Evolutionary conservation across 176 grass and related monocot species (phyloP).

Genomic region (Areca catechu): DNA sequence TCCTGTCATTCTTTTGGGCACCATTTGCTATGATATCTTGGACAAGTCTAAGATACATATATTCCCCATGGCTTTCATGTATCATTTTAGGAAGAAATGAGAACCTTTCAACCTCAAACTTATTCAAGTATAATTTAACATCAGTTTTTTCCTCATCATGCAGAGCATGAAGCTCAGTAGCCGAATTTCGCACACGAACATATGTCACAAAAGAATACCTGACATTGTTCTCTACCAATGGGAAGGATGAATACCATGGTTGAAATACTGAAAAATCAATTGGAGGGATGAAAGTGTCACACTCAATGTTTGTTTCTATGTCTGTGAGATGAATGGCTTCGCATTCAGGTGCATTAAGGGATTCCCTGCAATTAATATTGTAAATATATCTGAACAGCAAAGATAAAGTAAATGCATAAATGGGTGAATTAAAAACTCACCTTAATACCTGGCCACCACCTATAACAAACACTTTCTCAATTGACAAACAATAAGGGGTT

Average conservation of each 20-base stretch:
- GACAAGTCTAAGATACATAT: slow-evolving; percentile 69
- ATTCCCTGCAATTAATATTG: slow-evolving; percentile 40
- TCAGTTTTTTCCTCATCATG: slow-evolving; percentile 23
- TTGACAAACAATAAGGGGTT: slow-evolving; percentile 61
- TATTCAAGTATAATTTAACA: slow-evolving; percentile 26
- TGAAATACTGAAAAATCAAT: slow-evolving; percentile 57
- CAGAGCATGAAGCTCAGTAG: slow-evolving; percentile 24
- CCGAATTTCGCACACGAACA: slow-evolving; percentile 44
- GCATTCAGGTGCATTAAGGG: slow-evolving; percentile 60
- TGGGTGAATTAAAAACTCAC: slow-evolving; percentile 28
- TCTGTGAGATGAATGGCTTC: slow-evolving; percentile 78
- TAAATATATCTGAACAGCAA: not conserved
- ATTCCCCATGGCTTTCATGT: slow-evolving; percentile 66
- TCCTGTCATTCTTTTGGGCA: slow-evolving; percentile 62
- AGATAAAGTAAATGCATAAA: not conserved
- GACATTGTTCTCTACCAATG: slow-evolving; percentile 54
- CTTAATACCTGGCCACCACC: slow-evolving; percentile 66
- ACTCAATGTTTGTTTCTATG: slow-evolving; percentile 45
- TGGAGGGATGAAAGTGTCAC: slow-evolving; percentile 63
- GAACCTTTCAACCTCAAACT: slow-evolving; percentile 61
- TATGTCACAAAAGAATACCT: slow-evolving; percentile 67
- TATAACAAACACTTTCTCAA: slow-evolving; percentile 80
- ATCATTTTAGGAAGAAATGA: slow-evolving; percentile 67
- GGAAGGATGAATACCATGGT: slow-evolving; percentile 80
- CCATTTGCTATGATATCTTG: slow-evolving; percentile 65